phyloP scores from a whole-genome alignment of 73 alveolate genomes.

The Tetrahymena thermophila region DNA sequence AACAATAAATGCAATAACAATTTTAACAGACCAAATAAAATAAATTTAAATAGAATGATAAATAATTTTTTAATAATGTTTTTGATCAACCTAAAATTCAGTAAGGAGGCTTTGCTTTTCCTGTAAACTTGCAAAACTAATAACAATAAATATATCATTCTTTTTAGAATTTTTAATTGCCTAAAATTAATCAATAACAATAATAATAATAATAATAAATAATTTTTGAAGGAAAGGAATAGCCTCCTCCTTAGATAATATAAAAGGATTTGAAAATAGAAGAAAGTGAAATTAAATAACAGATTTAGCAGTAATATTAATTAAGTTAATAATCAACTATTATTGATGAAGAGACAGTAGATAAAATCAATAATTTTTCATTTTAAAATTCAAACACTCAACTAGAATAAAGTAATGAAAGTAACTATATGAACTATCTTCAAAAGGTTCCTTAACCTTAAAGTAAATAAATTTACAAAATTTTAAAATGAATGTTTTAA shows the following conservation, averaged over 20 bases:
- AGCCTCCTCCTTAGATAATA: neutral
- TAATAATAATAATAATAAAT: too few species aligned
- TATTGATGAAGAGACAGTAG: neutral
- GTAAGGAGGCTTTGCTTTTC: neutral
- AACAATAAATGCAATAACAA: too few species aligned
- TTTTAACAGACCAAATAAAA: neutral
- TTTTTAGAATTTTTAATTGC: neutral
- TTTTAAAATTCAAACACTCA: neutral
- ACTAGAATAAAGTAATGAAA: neutral
- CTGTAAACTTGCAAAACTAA: neutral
- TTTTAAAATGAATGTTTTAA: neutral
- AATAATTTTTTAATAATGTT: too few species aligned
- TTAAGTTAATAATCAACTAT: neutral
- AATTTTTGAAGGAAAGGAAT: neutral
- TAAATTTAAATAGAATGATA: neutral
- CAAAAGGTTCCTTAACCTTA: neutral
- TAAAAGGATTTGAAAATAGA: neutral
- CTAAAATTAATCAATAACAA: neutral
- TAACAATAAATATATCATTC: neutral
- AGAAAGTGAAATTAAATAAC: neutral
- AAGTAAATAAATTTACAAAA: neutral
- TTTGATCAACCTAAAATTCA: neutral
- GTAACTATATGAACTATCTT: neutral
- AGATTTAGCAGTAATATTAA: neutral
- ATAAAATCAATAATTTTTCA: neutral